These are phyloP conservation scores for Grosmannia clavigera DNA, from an alignment of 2,329 filamentous ascomycete species.

Conservation along the genomic window DNA sequence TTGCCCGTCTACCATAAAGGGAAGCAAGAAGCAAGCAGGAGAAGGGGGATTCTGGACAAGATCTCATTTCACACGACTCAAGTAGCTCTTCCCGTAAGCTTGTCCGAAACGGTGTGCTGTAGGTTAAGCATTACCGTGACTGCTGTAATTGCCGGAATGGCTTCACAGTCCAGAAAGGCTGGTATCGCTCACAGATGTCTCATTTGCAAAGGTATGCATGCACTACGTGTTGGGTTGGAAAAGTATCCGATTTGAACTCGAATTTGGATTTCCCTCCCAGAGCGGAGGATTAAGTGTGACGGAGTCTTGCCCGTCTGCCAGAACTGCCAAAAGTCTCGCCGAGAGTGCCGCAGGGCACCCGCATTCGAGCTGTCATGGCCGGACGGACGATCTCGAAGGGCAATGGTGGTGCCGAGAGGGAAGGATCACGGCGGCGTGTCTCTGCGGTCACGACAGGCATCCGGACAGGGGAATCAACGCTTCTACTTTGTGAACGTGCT, in stretches of 20 bases:
- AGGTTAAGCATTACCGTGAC: neutral
- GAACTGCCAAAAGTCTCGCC: conserved; percentile 6
- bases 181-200: neutral
- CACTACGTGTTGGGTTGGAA: neutral
- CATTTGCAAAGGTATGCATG: conserved; percentile 4
- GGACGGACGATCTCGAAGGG: conserved; percentile 1
- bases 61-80: neutral
- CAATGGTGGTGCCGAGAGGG: neutral
- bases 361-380: conserved; percentile 9
- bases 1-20: conserved; percentile 1
- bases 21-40: neutral
- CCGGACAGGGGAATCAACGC: neutral
- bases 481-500: neutral
- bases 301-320: conserved; percentile 3
- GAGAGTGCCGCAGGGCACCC: conserved; percentile 3
- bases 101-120: neutral
- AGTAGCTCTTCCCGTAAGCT: neutral
- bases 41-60: no score
- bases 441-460: neutral
- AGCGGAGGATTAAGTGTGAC: conserved; percentile 10
- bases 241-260: neutral
- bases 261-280: neutral
- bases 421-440: neutral
- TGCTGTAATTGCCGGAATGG: neutral
- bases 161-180: neutral